Base-by-base conservation (phyloP, 257 asterid species). In the Gardenia jasminoides region DNA sequence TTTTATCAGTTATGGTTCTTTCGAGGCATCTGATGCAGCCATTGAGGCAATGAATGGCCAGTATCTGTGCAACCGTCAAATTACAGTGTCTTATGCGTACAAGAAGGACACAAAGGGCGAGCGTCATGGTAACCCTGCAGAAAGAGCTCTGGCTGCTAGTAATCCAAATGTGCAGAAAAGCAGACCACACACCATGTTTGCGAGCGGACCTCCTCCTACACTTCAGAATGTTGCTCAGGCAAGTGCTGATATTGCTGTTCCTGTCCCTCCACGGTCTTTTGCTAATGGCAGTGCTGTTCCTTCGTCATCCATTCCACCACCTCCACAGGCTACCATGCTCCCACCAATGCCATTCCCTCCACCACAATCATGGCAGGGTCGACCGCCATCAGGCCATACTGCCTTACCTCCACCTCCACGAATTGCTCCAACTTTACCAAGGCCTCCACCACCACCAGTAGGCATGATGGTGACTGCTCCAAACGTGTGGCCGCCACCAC, bases 81-180 rank as follows among this genome's bases (percentile, higher is more conserved):
- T 95, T 52, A 93, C 97, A 16, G 99, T 93, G 74, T 95, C 99
- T 30, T 95, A 95, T 84, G 99, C 97, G 41, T 92, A 92, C 90
- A 95, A 95, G 90, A 95, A 95, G 88, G 99, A 95, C 84, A 95
- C 99, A 0, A 93, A 95, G 81, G 99, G 98, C 67, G 98, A 93
- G 86, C 98, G 98, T 56, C 99, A 95, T 80, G 99, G 97, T 75
- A 93, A 97, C 54, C 98, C 99, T 67, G 99, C 99, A 95, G 98
- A 93, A 79, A 86, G 97, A 88, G 93, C 90, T 24, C 80, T 95
- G 88, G 99, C 99, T 78, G 88, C 99, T 3, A 93, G 94, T 78
- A 95, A 93, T 83, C 98, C 99, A 28, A 83, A 84, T 10, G 83
- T 88, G 75, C 94, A 87, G 83, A 89, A 89, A 89, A 89, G 89